Conservation (phyloP, 805 yeast species). For the Debaryomyces prosopidis region DNA sequence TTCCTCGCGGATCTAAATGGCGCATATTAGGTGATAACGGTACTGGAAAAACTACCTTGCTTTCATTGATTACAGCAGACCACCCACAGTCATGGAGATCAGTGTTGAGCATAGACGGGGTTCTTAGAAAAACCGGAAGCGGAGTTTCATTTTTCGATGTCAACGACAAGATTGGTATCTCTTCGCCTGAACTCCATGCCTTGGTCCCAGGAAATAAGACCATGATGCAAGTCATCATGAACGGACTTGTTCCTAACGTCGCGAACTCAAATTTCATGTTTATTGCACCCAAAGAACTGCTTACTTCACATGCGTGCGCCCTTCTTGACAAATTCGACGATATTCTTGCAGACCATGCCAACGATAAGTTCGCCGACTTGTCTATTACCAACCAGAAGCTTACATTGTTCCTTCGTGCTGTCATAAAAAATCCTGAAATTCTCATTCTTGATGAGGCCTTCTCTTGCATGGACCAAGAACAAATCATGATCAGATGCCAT, state of each 20-base stretch:
- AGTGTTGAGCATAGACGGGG: constrained; percentile 62
- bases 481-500: constrained; percentile 35
- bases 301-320: constrained; percentile 14
- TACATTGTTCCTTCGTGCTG: constrained; percentile 70
- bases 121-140: constrained; percentile 70
- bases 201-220: constrained; percentile 66
- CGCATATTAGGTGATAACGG: constrained; percentile 90
- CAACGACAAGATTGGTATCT: constrained; percentile 76
- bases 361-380: constrained; percentile 51
- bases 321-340: constrained; percentile 22
- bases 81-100: constrained; percentile 96
- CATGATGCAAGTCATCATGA: constrained; percentile 58
- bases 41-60: constrained; percentile 86
- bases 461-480: constrained; percentile 77
- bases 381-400: constrained; percentile 76
- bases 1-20: constrained; percentile 77
- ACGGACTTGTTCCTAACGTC: constrained; percentile 63
- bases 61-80: constrained; percentile 85
- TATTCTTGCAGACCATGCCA: constrained; percentile 34
- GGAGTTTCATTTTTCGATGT: constrained; percentile 73
- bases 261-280: constrained; percentile 57
- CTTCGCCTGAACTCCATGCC: constrained; percentile 92
- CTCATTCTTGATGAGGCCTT: constrained; percentile 90
- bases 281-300: constrained; percentile 32
- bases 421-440: constrained; percentile 74